Percentiles rank a stretch among this genome's conserved stretches.
These are phyloP conservation scores for Lavandula angustifolia DNA, from an alignment of 257 asterid species.

Conservation along the genomic window DNA sequence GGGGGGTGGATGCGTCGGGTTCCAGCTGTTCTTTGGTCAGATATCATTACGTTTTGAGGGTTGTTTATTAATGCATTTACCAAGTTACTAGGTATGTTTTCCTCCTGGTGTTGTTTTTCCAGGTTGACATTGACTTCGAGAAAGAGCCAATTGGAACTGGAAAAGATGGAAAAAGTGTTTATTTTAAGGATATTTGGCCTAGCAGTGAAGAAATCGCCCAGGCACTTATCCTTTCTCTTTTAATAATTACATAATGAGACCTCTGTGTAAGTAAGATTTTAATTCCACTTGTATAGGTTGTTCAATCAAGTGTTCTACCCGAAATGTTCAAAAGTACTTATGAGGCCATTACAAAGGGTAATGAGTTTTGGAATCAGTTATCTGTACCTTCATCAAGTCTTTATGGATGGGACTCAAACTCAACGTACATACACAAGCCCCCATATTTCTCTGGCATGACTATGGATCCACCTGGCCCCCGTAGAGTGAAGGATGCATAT, in stretches of 20 bases:
- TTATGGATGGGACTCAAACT: slow-evolving; percentile 73
- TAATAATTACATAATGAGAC: neutral
- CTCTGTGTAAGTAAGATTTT: slow-evolving; percentile 7
- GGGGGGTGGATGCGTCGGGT: slow-evolving; percentile 20
- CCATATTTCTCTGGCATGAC: slow-evolving; percentile 85
- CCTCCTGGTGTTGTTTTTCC: slow-evolving; percentile 27
- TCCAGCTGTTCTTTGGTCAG: slow-evolving; percentile 10
- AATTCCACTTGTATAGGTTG: slow-evolving; percentile 52
- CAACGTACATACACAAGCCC: slow-evolving; percentile 94
- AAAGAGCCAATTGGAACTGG: slow-evolving; percentile 89
- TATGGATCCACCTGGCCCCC: slow-evolving; percentile 85
- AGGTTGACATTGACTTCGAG: slow-evolving; percentile 93
- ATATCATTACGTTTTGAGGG: neutral
- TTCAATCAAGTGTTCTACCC: slow-evolving; percentile 90
- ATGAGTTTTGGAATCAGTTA: slow-evolving; percentile 74
- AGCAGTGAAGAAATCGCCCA: slow-evolving; percentile 81
- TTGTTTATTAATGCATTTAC: neutral
- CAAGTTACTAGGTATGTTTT: neutral
- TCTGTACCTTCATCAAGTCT: slow-evolving; percentile 76
- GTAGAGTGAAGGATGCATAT: slow-evolving; percentile 81
- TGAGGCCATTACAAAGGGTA: slow-evolving; percentile 84
- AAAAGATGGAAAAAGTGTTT: slow-evolving; percentile 74
- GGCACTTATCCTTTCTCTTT: slow-evolving; percentile 37
- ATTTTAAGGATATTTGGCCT: slow-evolving; percentile 90
- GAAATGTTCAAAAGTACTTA: slow-evolving; percentile 94